Evolutionary conservation across 331 rosid species (phyloP), one percentile per base, ranked within the genome.

Genomic region (Prunus yedoensis): DNA sequence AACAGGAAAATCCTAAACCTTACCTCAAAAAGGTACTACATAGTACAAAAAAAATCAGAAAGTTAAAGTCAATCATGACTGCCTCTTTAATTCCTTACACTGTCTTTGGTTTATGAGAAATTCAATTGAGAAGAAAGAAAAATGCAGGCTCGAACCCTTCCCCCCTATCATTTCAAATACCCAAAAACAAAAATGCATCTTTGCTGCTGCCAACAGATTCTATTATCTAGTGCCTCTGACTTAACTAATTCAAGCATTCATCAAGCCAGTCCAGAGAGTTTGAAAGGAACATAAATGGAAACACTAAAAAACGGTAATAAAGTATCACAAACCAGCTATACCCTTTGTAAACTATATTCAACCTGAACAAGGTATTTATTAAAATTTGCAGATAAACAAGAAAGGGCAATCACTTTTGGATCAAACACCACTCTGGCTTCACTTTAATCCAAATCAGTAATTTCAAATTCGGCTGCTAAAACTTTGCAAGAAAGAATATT

Each of bases 401-500:
- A 70, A 21, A 56, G 67, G 73, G 68, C 68, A 72, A 74, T 58
- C 77, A 13, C 4, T 68, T 80, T 52, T 32, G 63, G n/a, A 68
- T 20, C 17, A 61, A 70, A 43, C 20, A n/a, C 66, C 68, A 78
- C 66, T 23, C 71, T 75, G 52, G 68, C 68, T 73, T 69, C 82
- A 81, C 27, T 58, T 14, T 16, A 72, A 27, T 64, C 79, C 73
- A 69, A 76, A 64, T 64, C 27, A 78, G 27, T 3, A 74, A 66
- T 16, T 69, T 71, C 76, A 73, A 74, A 75, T 74, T 68, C 80
- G 74, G 81, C 11, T 72, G 68, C 67, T 30, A 38, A 82, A 54
- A 79, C 73, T 53, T 47, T 77, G 54, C 18, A 58, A 30, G 35
- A 41, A 7, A 43, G 4, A 64, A 30, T 17, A 8, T 13, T 60